These are phyloP conservation scores for Xylaria bambusicola DNA, from an alignment of 495 filamentous ascomycete genomes.

Conservation along the genomic window DNA sequence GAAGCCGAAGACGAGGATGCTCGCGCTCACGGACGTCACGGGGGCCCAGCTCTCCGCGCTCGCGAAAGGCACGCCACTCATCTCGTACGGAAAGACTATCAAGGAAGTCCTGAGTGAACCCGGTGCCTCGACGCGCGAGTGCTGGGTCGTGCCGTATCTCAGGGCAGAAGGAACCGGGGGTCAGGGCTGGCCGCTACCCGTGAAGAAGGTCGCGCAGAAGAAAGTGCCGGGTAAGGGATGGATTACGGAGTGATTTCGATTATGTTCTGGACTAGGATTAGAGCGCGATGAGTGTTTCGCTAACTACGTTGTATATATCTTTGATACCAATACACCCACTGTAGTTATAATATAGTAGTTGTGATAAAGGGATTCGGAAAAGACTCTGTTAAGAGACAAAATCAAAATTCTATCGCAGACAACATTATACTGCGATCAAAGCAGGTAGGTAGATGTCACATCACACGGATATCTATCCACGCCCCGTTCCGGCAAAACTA, in stretches of 20 bases:
- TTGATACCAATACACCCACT: too few relatives aligned
- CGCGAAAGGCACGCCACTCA: conserved; percentile 80
- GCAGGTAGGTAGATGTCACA: too few relatives aligned
- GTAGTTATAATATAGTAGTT: too few relatives aligned
- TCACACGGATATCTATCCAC: too few relatives aligned
- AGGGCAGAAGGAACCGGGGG: conserved; percentile 62
- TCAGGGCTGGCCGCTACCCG: conserved; percentile 81
- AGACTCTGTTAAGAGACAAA: too few relatives aligned
- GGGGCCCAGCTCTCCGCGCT: conserved; percentile 75
- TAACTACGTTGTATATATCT: too few relatives aligned
- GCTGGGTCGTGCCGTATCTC: conserved; percentile 79
- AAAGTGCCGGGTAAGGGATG: conserved; percentile 72
- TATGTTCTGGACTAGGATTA: too few relatives aligned
- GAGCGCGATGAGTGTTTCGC: too few relatives aligned
- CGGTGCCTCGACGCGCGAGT: conserved; percentile 61
- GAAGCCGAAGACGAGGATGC: conserved; percentile 82
- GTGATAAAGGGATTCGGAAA: too few relatives aligned
- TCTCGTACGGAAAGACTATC: conserved; percentile 87
- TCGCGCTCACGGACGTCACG: conserved; percentile 76
- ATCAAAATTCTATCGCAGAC: too few relatives aligned
- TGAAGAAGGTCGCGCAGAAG: conserved; percentile 78
- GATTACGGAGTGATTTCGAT: conserved; percentile 47
- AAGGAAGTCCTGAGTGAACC: conserved; percentile 63
- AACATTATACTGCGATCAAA: too few relatives aligned
- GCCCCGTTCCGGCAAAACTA: background rate